Base-by-base conservation (phyloP, 192 early-diverging fungal genomes). In the Rhizophlyctis rosea region DNA sequence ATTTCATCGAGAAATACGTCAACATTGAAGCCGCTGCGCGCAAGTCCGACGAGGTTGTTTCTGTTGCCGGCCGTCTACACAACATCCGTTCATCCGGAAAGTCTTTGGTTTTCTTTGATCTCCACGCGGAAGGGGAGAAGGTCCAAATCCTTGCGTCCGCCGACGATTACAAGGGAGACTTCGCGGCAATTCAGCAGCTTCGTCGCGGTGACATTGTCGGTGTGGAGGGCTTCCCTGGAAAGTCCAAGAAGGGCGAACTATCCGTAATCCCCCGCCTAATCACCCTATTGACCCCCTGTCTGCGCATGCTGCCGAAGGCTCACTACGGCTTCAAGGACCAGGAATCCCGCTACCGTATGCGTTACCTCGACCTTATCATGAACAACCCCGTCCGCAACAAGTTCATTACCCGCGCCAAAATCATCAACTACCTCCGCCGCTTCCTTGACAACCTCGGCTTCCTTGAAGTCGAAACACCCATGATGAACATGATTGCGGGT, bases 401-500 rank as follows among this genome's bases (percentile, higher is more conserved):
- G 80, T 98, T 99, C 69, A 84, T 90, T 65, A 85, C 88, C 31
- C 84, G 96, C 34, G 83, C 94, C 65, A 91, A 90, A 81, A 90
- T 99, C 72, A 86, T 99, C 76, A 91, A 92, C 79, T 97, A 99
- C 70, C 80, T 99, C 32, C 90, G 96, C 62, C 82, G 83, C 35
- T 99, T 95, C 84, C 80, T 99, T 59, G 96, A 99, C 74, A 84
- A 91, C 65, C 86, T 87, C 34, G 92, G 90, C 36, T 99, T 99
- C 82, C 82, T 99, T 54, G 96, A 99, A 80, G 96, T 99, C 51
- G 97, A 99, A 74, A 99, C 97, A n/a, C 97, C 97, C 33, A 98
- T 98, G 94, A 98, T 99, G 94, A 96, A 95, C 85, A 90, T 91
- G 90, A 94, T 97, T 81, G 78, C 77, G 34, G 77, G 81, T 16